phyloP scores from a whole-genome alignment of 1,284 basidiomycete genomes.

The Ustilago shanxiensis region DNA sequence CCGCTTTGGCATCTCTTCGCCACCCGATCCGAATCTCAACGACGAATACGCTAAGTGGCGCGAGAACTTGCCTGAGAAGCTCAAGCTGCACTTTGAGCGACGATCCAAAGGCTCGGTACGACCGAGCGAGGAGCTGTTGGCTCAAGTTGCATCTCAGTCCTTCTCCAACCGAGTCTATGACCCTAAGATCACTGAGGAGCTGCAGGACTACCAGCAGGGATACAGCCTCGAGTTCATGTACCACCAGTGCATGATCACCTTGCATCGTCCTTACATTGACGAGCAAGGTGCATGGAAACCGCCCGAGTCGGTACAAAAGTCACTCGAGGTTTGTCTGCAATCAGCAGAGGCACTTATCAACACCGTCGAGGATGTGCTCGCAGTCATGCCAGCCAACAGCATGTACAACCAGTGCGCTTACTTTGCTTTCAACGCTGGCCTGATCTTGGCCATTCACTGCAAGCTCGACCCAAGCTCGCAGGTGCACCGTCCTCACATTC shows the following conservation, averaged over 20 bases:
- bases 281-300: conserved; percentile 56
- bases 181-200: conserved; percentile 43
- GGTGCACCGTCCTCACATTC: conserved; percentile 55
- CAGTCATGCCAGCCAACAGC: conserved; percentile 38
- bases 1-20: conserved; percentile 56
- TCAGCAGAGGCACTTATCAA: conserved; percentile 54
- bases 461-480: conserved; percentile 48
- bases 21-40: conserved; percentile 44
- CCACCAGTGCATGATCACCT: conserved; percentile 53
- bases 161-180: conserved; percentile 42
- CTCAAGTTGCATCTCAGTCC: conserved; percentile 29
- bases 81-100: conserved; percentile 49
- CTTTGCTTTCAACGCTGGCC: conserved; percentile 58
- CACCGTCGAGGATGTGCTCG: conserved; percentile 50
- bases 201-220: conserved; percentile 54
- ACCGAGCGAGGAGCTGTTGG: conserved; percentile 34
- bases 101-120: conserved; percentile 39
- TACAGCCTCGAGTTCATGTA: conserved; percentile 56
- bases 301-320: conserved; percentile 55
- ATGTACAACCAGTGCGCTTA: conserved; percentile 57
- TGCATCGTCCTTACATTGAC: conserved; percentile 61
- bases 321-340: conserved; percentile 54
- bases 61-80: conserved; percentile 46
- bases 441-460: conserved; percentile 57
- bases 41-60: conserved; percentile 53